Evolutionary conservation across 176 grass and related monocot genomes (phyloP), one percentile per base, ranked within the genome.

Genomic region (Oryza meridionalis): DNA sequence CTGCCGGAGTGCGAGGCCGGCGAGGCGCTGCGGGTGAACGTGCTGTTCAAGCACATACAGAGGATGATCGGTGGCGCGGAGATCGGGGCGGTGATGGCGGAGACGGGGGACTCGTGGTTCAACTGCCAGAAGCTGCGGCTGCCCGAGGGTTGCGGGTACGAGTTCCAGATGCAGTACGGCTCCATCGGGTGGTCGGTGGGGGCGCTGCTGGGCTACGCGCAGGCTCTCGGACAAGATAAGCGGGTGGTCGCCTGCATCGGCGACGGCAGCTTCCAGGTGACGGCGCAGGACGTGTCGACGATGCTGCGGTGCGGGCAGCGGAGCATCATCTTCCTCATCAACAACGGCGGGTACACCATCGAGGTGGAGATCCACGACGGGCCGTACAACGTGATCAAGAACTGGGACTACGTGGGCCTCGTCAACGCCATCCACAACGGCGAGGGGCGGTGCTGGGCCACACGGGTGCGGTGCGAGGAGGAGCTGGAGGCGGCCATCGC

Each of bases 151-250:
- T 96, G 94, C 21, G 84, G 88, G 68, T 95, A 86, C 17, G 94
- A 96, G 86, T 96, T 96, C 88, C 91, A 96, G 76, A 93, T 96
- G 94, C 94, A 96, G 80, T 96, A 96, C 66, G 94, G 91, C 1
- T 96, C 94, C 5, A 93, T 93, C 65, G 89, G 94, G 3, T 96
- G 94, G 91, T 93, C 94, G 0, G 89, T 96, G 0, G 94, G 91
- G 8, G 94, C 91, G 16, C 49, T 92, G 35, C 88, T 96, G 0
- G 94, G 94, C 2, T 96, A 96, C 68, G 94, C 91, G 0, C 94
- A 96, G 85, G 93, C 38, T 2, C 77, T 69, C 33, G n/a, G n/a
- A n/a, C 33, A 72, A 29, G n/a, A n/a, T n/a, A 96, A 93, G 81
- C 84, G 94, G 1, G 94, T 91, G 2, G 85, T 96, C 22, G 88